phyloP scores from a whole-genome alignment of 1,284 basidiomycete genomes.

The Sporisorium exsertum region DNA sequence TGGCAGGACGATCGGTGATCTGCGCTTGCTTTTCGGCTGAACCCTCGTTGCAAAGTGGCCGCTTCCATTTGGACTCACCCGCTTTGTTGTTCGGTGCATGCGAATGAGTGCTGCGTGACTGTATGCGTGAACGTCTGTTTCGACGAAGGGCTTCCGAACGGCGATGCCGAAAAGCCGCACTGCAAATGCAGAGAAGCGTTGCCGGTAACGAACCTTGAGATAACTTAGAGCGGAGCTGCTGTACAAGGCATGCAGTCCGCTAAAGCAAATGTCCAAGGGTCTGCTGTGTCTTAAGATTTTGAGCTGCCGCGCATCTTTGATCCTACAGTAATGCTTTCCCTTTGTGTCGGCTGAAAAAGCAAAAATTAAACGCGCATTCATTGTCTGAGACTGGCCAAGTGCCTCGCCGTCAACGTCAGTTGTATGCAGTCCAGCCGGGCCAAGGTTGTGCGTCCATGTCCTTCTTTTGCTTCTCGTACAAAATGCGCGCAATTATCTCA shows the following conservation, averaged over 20 bases:
- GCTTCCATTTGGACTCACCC: no score
- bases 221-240: slow-evolving; percentile 1
- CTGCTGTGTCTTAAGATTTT: background rate
- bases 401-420: background rate
- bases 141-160: no score
- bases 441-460: slow-evolving; percentile 16
- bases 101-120: no score
- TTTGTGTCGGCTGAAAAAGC: background rate
- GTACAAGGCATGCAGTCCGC: slow-evolving; percentile 5
- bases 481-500: no score
- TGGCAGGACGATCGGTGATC: no score
- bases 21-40: no score
- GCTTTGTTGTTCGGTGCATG: no score
- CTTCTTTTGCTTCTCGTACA: background rate
- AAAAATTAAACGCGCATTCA: background rate
- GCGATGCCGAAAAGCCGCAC: no score
- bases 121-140: no score
- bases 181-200: background rate
- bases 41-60: no score
- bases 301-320: slow-evolving; percentile 25
- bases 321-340: background rate
- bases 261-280: background rate
- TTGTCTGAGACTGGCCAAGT: slow-evolving; percentile 7
- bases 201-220: no score
- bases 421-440: slow-evolving; percentile 1